Evolutionary conservation across 1,139 yeast genomes (phyloP).

Genomic region (Debaryomyces robertsiae): DNA sequence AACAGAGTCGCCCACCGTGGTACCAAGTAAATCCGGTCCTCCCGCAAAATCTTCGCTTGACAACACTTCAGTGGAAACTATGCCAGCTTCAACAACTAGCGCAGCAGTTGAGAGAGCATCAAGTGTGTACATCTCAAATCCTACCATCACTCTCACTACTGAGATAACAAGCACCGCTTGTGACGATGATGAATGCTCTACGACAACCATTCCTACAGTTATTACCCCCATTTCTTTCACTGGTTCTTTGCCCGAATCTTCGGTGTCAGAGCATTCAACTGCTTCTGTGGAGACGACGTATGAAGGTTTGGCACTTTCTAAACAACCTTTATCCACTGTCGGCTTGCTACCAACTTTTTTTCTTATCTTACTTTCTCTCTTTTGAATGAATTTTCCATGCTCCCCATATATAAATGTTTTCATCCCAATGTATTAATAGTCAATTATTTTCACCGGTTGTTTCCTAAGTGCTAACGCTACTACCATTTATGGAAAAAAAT

Average conservation of each 20-base stretch:
- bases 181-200: constrained; percentile 1
- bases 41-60: constrained; percentile 6
- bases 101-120: no score
- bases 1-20: constrained; percentile 1
- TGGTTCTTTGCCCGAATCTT: background rate
- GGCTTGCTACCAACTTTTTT: constrained; percentile 2
- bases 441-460: background rate
- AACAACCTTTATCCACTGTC: constrained; percentile 5
- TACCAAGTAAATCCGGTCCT: no score
- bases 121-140: background rate
- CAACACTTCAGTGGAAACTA: constrained; percentile 1
- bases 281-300: constrained; percentile 7
- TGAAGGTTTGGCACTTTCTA: constrained; percentile 8
- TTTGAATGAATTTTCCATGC: constrained; percentile 4
- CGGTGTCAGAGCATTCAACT: constrained; percentile 5
- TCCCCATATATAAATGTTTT: background rate
- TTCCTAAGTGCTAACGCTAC: background rate
- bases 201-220: constrained; percentile 1
- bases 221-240: constrained; percentile 1
- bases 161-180: constrained; percentile 6
- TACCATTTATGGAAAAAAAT: constrained; percentile 1
- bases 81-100: no score
- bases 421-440: constrained; percentile 5
- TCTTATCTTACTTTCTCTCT: constrained; percentile 8
- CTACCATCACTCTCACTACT: constrained; percentile 5